Evolutionary conservation across 371 early-diverging fungal species (phyloP).

Genomic region (Choanephora cucurbitarum): DNA sequence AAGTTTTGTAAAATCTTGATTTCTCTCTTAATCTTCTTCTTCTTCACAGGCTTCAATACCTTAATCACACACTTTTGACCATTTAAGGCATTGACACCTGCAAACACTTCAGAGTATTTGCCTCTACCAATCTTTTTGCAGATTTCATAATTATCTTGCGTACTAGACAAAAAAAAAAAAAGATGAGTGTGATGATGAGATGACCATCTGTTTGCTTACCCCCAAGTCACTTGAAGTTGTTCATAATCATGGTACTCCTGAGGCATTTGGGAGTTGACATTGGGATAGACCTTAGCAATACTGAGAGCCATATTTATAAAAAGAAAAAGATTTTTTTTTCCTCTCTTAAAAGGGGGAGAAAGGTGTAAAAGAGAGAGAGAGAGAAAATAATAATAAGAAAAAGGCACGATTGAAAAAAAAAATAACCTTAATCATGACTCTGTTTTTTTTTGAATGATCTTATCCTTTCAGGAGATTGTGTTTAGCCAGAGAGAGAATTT

Average conservation of each 20-base stretch:
- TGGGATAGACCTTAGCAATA: conserved; percentile 28
- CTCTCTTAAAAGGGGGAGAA: too few species aligned
- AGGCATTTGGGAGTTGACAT: conserved; percentile 28
- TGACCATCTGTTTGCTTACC: conserved; percentile 14
- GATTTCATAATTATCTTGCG: conserved; percentile 95
- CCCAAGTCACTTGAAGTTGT: conserved; percentile 33
- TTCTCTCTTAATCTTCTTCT: conserved; percentile 99
- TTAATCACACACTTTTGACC: conserved; percentile 96
- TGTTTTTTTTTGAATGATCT: not conserved
- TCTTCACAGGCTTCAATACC: conserved; percentile 98
- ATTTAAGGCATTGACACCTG: conserved; percentile 88
- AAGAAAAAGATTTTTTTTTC: too few species aligned
- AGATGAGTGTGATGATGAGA: not conserved
- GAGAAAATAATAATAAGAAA: too few species aligned
- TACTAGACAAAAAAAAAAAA: too few species aligned
- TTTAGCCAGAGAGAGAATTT: too few species aligned
- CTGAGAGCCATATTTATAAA: conserved; percentile 19
- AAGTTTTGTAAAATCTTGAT: conserved; percentile 98
- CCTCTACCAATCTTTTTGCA: conserved; percentile 97
- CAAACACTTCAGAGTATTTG: conserved; percentile 99
- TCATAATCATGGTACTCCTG: conserved; percentile 37
- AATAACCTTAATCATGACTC: not conserved
- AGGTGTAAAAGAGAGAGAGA: conserved; percentile 1
- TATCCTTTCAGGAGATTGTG: too few species aligned
- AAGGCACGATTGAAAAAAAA: not conserved